Evolutionary conservation across 164 flowering plant species (phyloP).

Genomic region (Hamamelis virginiana): DNA sequence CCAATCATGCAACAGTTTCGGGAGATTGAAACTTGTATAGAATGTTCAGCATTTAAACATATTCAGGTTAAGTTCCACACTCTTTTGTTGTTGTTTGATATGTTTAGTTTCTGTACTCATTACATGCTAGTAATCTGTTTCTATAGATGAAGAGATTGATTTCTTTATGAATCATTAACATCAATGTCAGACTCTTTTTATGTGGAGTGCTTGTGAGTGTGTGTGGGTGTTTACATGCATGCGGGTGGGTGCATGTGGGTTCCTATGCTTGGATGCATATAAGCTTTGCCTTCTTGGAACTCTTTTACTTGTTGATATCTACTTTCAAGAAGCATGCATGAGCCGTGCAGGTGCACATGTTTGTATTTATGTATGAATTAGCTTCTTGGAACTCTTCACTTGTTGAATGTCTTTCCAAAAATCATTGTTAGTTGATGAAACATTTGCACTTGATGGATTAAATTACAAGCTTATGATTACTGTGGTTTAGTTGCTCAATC

Average conservation of each 20-base stretch:
- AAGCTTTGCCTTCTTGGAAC: neutral
- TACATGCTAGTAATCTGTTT: neutral
- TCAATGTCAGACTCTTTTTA: neutral
- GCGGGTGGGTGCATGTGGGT: too few species aligned
- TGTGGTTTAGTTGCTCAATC: neutral
- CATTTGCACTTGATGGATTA: neutral
- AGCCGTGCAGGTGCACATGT: neutral
- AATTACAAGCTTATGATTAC: neutral
- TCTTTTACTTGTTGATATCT: neutral
- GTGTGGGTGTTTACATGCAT: neutral
- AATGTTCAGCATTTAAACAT: constrained; percentile 75
- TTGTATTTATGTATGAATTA: neutral
- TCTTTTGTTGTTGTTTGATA: neutral
- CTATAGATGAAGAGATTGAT: too few species aligned
- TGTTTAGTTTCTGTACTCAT: neutral
- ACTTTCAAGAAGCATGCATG: neutral
- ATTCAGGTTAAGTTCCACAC: constrained; percentile 65
- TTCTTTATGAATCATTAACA: neutral
- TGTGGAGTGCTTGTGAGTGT: neutral
- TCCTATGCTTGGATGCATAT: neutral
- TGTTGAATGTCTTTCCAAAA: neutral
- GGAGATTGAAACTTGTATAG: constrained; percentile 98
- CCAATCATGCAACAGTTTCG: constrained; percentile 98
- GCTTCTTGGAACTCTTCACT: neutral
- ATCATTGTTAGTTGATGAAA: neutral